Evolutionary conservation across 2,329 filamentous ascomycete species (phyloP), one percentile per base, ranked within the genome.

Genomic region (Emmonsiellopsis sp.): DNA sequence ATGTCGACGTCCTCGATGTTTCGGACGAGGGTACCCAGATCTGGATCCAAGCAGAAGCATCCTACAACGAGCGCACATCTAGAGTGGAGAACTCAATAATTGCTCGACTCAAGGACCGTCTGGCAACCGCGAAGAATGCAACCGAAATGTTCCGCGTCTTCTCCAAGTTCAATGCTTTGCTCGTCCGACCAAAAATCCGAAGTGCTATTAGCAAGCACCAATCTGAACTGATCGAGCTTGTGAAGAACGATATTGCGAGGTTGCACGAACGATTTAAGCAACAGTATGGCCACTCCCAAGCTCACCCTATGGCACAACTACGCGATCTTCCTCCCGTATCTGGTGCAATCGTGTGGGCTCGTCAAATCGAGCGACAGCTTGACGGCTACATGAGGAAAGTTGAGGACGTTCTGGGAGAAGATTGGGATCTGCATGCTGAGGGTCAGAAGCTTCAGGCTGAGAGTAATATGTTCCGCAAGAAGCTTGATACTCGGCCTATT

Each of bases 141-240:
- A 97, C 95, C 66, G 94, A 98, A 72, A 99, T 98, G 93, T 99
- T 99, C 70, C 87, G 94, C 52, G 93, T 99, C 57, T 98, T 98
- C 69, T 97, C 93, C 51, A 97, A 97, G 68, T 99, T 99, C 80
- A 99, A 99, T 67, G 93, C 93, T 2, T 84, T 99, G 33, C 95
- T 99, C 62, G 92, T 99, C 53, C 84, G 93, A 55, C 93, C 93
- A n/a, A 98, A 98, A 78, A 97, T 99, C 72, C 86, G 93, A 60
- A 91, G 94, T 60, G 94, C 93, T 53, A 98, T 98, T 64, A 88
- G 90, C 43, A 92, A 98, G 72, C 98, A 98, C 68, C 93, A 99
- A 70, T 93, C 92, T 4, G 91, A 96, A 70, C 83, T 99, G 36
- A 95, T 99, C 68, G 91, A 96, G 63, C 95, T 95, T 62, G 93